Percentiles rank a stretch among this genome's conserved stretches.
phyloP scores from a whole-genome alignment of 2,329 filamentous ascomycete species.

The Colletotrichum chlorophyti region DNA sequence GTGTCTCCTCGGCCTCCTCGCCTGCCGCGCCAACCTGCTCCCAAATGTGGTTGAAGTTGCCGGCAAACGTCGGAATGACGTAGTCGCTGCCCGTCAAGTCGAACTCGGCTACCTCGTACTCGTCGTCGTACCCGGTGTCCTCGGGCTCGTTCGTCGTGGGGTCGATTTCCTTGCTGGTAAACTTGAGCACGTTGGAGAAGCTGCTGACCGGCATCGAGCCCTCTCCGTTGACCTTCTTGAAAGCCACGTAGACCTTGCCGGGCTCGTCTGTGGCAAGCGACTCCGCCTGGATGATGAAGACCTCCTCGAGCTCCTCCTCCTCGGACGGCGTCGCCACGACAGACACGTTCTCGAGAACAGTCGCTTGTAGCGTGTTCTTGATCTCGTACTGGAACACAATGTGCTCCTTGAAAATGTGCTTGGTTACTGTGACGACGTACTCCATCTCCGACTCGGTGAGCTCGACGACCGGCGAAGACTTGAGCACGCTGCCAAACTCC shows the following conservation, averaged over 20 bases:
- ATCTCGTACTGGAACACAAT: conserved; percentile 96
- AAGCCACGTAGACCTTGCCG: conserved; percentile 93
- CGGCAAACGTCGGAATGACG: conserved; percentile 89
- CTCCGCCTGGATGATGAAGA: conserved; percentile 91
- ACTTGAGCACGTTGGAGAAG: conserved; percentile 94
- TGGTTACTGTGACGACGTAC: conserved; percentile 91
- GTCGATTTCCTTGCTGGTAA: conserved; percentile 98
- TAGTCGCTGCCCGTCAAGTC: conserved; percentile 93
- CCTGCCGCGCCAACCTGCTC: conserved; percentile 89
- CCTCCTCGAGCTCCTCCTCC: conserved; percentile 84
- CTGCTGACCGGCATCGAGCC: conserved; percentile 77
- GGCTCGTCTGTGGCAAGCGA: conserved; percentile 85
- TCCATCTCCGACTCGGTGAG: conserved; percentile 97
- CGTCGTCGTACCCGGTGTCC: conserved; percentile 91
- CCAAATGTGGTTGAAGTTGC: conserved; percentile 96
- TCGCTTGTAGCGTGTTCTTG: conserved; percentile 94
- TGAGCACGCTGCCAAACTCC: conserved; percentile 88
- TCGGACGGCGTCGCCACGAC: conserved; percentile 81
- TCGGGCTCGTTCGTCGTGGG: conserved; percentile 93
- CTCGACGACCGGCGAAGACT: conserved; percentile 85
- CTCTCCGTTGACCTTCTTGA: conserved; percentile 82
- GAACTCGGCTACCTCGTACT: conserved; percentile 95
- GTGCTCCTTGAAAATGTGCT: conserved; percentile 98
- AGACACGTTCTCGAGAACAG: conserved; percentile 87
- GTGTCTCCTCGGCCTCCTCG: conserved; percentile 88